Percentiles rank a stretch among this genome's conserved stretches.
phyloP scores from a whole-genome alignment of 1,139 yeast species.

The Arxiozyma slooffiae region DNA sequence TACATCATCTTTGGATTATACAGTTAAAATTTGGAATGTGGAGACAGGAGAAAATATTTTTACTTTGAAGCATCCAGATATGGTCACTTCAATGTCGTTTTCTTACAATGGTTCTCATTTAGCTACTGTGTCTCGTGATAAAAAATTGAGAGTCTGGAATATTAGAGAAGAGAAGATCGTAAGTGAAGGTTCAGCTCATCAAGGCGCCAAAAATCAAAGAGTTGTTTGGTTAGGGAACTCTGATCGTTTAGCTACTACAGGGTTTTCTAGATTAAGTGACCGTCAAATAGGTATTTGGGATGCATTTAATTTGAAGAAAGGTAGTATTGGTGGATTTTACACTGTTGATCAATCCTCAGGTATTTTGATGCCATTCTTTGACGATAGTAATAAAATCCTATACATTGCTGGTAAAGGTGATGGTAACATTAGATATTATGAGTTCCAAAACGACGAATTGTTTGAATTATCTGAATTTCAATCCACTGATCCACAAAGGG shows the following conservation, averaged over 20 bases:
- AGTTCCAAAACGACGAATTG: constrained; percentile 72
- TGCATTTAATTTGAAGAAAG: constrained; percentile 56
- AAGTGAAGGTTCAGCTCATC: constrained; percentile 81
- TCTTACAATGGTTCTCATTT: constrained; percentile 78
- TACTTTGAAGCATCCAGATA: constrained; percentile 76
- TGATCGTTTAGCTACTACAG: constrained; percentile 86
- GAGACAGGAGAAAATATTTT: constrained; percentile 61
- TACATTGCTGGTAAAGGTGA: constrained; percentile 97
- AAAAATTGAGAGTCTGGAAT: constrained; percentile 85
- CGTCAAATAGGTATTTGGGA: constrained; percentile 96
- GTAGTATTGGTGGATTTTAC: constrained; percentile 82
- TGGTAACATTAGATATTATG: constrained; percentile 90
- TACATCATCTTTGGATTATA: constrained; percentile 79
- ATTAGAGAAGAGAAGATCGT: constrained; percentile 61
- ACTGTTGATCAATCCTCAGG: constrained; percentile 88
- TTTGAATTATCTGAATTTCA: constrained; percentile 76
- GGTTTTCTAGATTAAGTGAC: constrained; percentile 84
- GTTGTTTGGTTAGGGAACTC: constrained; percentile 83
- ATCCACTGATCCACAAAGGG: constrained; percentile 90
- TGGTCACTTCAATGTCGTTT: constrained; percentile 84
- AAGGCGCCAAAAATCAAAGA: constrained; percentile 86
- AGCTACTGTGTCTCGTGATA: constrained; percentile 90
- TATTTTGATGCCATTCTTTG: constrained; percentile 82
- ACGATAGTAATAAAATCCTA: constrained; percentile 66
- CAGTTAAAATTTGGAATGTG: constrained; percentile 85